Evolutionary conservation across 2,329 filamentous ascomycete genomes (phyloP).

Genomic region (Amphichorda felina): DNA sequence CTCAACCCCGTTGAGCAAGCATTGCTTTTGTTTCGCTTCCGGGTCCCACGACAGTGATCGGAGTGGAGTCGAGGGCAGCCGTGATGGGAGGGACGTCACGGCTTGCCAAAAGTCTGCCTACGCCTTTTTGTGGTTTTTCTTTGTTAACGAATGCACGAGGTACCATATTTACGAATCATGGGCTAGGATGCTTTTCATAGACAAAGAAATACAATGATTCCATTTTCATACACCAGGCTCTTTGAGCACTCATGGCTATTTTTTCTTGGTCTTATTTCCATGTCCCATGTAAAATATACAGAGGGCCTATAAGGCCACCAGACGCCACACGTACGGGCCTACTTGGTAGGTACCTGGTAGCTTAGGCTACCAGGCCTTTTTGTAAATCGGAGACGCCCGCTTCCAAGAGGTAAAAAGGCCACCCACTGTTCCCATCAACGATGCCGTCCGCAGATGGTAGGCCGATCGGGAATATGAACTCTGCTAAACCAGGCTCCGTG

Average conservation of each 20-base stretch:
- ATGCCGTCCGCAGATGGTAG: too few species aligned
- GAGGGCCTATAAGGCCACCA: not conserved
- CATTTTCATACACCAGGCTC: not conserved
- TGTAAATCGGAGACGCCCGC: not conserved
- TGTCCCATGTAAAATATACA: not conserved
- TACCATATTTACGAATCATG: not conserved
- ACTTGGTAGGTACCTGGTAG: too few species aligned
- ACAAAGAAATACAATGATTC: not conserved
- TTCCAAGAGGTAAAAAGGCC: not conserved
- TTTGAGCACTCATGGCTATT: too few species aligned
- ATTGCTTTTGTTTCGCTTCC: conserved; percentile 3
- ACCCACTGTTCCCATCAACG: too few species aligned
- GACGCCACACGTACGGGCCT: not conserved
- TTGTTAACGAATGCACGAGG: not conserved
- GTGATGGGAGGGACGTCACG: conserved; percentile 53
- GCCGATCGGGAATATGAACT: too few species aligned
- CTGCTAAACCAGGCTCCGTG: too few species aligned
- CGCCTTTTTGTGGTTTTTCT: not conserved
- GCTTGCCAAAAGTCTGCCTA: conserved; percentile 5
- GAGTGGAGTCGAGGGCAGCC: conserved; percentile 15
- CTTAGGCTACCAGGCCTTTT: too few species aligned
- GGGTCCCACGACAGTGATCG: conserved; percentile 32
- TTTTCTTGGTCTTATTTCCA: not conserved
- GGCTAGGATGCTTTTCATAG: not conserved
- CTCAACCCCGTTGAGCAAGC: conserved; percentile 29